These are phyloP conservation scores for Vinca major DNA, from an alignment of 305 asterid genomes.

Conservation along the genomic window DNA sequence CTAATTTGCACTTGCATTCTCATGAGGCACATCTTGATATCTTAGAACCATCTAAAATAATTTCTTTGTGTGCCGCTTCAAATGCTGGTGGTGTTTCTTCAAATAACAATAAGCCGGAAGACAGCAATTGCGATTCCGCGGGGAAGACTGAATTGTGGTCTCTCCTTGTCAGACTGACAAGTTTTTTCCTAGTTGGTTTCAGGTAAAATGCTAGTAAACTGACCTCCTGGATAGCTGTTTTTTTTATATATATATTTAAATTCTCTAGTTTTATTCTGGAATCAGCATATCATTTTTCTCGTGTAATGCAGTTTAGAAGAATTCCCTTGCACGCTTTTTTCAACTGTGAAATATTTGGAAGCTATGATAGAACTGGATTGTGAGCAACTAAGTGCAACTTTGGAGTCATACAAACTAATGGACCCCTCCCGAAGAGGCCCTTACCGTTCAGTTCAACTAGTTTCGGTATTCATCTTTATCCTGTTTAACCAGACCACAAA, in stretches of 20 bases:
- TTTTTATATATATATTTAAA: no score
- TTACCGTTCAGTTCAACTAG: constrained; percentile 63
- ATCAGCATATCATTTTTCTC: constrained; percentile 4
- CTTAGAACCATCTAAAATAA: constrained; percentile 44
- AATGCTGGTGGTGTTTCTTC: constrained; percentile 27
- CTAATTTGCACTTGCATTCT: constrained; percentile 33
- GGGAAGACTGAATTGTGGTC: constrained; percentile 49
- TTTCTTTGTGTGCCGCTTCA: constrained; percentile 22
- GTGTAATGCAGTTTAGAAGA: constrained; percentile 57
- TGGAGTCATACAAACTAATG: constrained; percentile 49
- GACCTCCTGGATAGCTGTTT: not conserved
- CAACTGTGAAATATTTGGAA: constrained; percentile 48
- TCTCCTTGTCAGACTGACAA: constrained; percentile 54
- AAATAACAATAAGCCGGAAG: constrained; percentile 20
- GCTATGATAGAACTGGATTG: constrained; percentile 36
- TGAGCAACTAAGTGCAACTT: constrained; percentile 31
- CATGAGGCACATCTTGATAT: constrained; percentile 43
- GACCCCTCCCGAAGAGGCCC: constrained; percentile 58
- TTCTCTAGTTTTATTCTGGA: constrained; percentile 10
- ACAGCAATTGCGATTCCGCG: constrained; percentile 21
- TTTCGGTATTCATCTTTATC: constrained; percentile 60
- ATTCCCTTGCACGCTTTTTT: constrained; percentile 48
- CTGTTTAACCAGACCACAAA: constrained; percentile 33
- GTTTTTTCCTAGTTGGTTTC: constrained; percentile 55
- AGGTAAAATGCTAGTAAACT: constrained; percentile 37